These are phyloP conservation scores for Wickerhamiella infanticola DNA, from an alignment of 1,139 yeast genomes.

Conservation along the genomic window DNA sequence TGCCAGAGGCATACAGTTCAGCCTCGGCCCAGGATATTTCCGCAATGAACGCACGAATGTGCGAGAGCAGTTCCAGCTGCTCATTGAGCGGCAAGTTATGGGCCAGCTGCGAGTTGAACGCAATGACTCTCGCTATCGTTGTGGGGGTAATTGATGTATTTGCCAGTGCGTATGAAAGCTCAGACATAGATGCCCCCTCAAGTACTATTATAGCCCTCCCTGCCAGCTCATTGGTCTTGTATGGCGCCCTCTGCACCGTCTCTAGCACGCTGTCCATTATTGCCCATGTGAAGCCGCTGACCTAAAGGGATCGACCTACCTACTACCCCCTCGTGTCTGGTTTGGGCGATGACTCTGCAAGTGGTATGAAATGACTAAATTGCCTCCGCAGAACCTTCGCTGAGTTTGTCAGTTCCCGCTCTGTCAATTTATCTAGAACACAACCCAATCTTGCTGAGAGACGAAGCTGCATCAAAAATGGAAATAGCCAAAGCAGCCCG, in stretches of 20 bases:
- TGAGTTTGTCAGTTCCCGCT: not conserved
- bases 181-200: not conserved
- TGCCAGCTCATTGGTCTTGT: not conserved
- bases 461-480: conserved; percentile 16
- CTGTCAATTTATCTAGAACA: not conserved
- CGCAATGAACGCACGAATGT: not conserved
- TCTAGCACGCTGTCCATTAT: not conserved
- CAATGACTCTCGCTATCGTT: not conserved
- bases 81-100: not conserved
- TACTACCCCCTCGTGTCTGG: too few relatives aligned
- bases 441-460: too few relatives aligned
- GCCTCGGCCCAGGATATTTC: not conserved
- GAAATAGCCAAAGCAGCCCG: conserved; percentile 71
- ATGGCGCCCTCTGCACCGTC: not conserved
- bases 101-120: not conserved
- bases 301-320: too few relatives aligned
- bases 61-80: not conserved
- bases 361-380: not conserved
- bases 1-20: not conserved
- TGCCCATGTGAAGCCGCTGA: too few relatives aligned
- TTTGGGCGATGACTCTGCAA: too few relatives aligned
- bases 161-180: not conserved
- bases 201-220: not conserved
- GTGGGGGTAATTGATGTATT: not conserved
- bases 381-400: not conserved